Evolutionary conservation across 345 rosid species (phyloP), one percentile per base, ranked within the genome.

Genomic region (Toxicodendron radicans): DNA sequence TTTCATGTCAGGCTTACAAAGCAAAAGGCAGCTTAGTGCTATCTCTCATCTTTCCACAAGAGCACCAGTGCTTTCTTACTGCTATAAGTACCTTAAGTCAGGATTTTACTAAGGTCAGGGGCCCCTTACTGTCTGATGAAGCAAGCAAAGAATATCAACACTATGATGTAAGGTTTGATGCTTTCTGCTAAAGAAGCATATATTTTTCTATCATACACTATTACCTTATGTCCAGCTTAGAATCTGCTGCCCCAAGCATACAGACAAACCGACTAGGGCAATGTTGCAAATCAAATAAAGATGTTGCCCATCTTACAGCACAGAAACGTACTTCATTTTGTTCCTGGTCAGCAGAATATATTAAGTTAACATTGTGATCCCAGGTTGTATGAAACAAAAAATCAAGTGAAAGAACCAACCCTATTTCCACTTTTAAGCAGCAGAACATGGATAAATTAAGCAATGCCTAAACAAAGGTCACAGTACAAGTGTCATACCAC

Each of bases 181-280:
- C 16, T 32, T 67, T 35, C 64, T 41, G 9, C 41, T 1, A 30
- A 38, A 56, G 43, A 58, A 43, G 51, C 56, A 64, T 60, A 41
- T 23, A 12, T 9, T 69, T 33, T 10, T 56, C 62, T 2, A 70
- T 51, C 49, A 51, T 72, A 66, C 63, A 58, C 76, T 58, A 54
- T 30, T 88, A 94, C 98, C 98, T 92, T 85, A 91, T 85, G 87
- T 94, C 98, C 89, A 94, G 73, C 88, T 85, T 91, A 53, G 87
- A 64, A 85, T 94, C 98, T 63, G 93, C 91, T 21, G 87, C 92
- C 52, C 92, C 92, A 74, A 94, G 92, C 92, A 94, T 90, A 79
- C 97, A 94, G 69, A 92, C 91, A 82, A 81, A 94, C 65, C 97
- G 91, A 86, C 97, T 92, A 68, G 98, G 97, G 79, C 97, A 92